These are phyloP conservation scores for Pseudotsuga menziesii DNA, from an alignment of 75 land plant genomes.

Conservation along the genomic window DNA sequence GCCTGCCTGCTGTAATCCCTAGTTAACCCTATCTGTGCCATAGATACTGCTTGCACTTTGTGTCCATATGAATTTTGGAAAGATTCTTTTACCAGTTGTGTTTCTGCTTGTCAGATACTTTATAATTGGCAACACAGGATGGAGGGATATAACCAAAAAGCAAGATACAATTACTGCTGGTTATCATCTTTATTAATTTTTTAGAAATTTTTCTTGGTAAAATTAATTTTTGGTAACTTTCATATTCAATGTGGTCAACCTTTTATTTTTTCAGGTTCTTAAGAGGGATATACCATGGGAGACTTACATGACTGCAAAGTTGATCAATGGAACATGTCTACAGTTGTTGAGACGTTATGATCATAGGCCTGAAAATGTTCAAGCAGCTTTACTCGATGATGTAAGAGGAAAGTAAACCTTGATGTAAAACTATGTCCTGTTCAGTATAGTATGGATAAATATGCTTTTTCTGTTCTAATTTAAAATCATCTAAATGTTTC, in stretches of 20 bases:
- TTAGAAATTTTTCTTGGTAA: no score
- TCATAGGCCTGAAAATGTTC: slow-evolving; percentile 61
- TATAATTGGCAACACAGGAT: background rate
- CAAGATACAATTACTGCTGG: background rate
- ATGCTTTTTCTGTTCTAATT: background rate
- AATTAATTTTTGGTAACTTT: no score
- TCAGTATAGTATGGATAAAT: background rate
- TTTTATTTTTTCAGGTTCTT: slow-evolving; percentile 54
- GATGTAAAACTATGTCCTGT: background rate
- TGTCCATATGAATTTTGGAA: background rate
- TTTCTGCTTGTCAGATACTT: background rate
- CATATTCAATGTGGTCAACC: background rate
- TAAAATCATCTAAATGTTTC: background rate
- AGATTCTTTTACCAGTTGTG: background rate
- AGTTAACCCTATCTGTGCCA: background rate
- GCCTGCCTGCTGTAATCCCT: background rate
- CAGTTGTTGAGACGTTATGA: slow-evolving; percentile 92
- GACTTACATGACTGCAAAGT: slow-evolving; percentile 85
- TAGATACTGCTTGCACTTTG: background rate
- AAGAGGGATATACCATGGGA: slow-evolving; percentile 98
- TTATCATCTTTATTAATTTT: background rate
- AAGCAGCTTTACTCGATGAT: slow-evolving; percentile 83
- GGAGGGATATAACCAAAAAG: background rate
- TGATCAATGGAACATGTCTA: slow-evolving; percentile 73
- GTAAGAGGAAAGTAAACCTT: slow-evolving; percentile 12